Evolutionary conservation across 1,139 yeast species (phyloP).

Genomic region (Blastobotrys buckinghamii): DNA sequence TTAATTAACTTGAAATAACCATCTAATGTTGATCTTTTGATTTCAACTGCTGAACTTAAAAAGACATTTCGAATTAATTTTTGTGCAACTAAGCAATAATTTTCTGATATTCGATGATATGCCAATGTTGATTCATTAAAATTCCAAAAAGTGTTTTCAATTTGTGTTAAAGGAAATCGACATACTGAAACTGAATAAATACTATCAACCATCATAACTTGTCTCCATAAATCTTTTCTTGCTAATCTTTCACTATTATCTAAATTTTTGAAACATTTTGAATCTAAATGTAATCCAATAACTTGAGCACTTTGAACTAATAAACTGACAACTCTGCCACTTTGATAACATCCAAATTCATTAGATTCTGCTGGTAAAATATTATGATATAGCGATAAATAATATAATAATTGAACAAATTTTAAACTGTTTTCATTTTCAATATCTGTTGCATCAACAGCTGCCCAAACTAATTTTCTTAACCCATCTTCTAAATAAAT

Average conservation of each 20-base stretch:
- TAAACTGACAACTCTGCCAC: constrained; percentile 11
- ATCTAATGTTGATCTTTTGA: constrained; percentile 5
- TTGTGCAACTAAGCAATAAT: background rate
- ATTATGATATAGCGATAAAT: constrained; percentile 13
- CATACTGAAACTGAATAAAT: constrained; percentile 15
- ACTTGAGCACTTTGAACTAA: constrained; percentile 17
- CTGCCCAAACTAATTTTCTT: constrained; percentile 4
- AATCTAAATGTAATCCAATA: constrained; percentile 23
- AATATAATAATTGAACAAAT: constrained; percentile 16
- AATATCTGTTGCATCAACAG: constrained; percentile 9
- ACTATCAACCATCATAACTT: constrained; percentile 19
- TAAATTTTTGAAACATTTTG: constrained; percentile 11
- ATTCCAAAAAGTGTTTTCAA: constrained; percentile 15
- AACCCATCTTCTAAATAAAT: constrained; percentile 6
- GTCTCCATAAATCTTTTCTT: constrained; percentile 22
- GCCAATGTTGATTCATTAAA: background rate
- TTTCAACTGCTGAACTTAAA: constrained; percentile 8
- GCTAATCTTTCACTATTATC: constrained; percentile 10
- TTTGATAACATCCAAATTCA: constrained; percentile 12
- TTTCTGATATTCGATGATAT: background rate
- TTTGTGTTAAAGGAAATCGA: constrained; percentile 17
- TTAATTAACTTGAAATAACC: background rate
- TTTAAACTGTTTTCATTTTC: constrained; percentile 17
- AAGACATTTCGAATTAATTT: constrained; percentile 3
- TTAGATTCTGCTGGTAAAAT: constrained; percentile 16